Evolutionary conservation across 805 yeast species (phyloP).

Genomic region (Hermanozyma aechmeae): DNA sequence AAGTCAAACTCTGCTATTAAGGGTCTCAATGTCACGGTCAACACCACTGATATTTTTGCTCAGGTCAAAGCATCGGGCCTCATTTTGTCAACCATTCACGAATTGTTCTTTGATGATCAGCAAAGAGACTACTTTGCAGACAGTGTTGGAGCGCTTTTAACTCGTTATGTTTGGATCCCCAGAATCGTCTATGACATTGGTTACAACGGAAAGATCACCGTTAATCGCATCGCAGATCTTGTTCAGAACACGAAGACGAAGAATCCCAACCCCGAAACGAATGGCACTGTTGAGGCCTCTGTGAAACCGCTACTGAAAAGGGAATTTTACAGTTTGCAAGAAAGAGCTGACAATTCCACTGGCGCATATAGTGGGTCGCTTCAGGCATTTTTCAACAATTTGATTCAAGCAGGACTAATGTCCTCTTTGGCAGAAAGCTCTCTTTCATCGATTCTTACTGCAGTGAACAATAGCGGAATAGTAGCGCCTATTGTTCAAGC

Average conservation of each 20-base stretch:
- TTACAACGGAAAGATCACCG: conserved; percentile 18
- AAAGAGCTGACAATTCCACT: conserved; percentile 4
- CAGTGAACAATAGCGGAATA: conserved; percentile 23
- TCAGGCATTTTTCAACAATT: conserved; percentile 19
- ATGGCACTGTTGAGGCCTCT: no score
- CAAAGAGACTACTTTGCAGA: conserved; percentile 18
- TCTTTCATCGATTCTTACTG: conserved; percentile 15
- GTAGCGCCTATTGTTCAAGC: conserved; percentile 17
- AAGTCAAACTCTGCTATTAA: conserved; percentile 5
- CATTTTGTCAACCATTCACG: conserved; percentile 14
- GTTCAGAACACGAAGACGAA: conserved; percentile 20
- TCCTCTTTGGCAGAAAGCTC: conserved; percentile 13
- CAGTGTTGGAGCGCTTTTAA: conserved; percentile 17
- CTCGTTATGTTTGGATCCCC: conserved; percentile 20
- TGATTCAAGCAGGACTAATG: conserved; percentile 15
- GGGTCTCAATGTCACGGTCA: conserved; percentile 14
- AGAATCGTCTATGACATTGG: conserved; percentile 23
- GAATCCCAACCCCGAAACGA: conserved; percentile 18
- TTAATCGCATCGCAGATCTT: conserved; percentile 20
- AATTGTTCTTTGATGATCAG: conserved; percentile 19
- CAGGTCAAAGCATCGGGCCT: conserved; percentile 18
- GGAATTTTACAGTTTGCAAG: no score
- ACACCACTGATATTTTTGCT: conserved; percentile 13
- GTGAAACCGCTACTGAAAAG: no score
- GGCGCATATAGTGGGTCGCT: conserved; percentile 21